Evolutionary conservation across 257 asterid genomes (phyloP), one percentile per base, ranked within the genome.

Genomic region (Paraleonurus japonicus): DNA sequence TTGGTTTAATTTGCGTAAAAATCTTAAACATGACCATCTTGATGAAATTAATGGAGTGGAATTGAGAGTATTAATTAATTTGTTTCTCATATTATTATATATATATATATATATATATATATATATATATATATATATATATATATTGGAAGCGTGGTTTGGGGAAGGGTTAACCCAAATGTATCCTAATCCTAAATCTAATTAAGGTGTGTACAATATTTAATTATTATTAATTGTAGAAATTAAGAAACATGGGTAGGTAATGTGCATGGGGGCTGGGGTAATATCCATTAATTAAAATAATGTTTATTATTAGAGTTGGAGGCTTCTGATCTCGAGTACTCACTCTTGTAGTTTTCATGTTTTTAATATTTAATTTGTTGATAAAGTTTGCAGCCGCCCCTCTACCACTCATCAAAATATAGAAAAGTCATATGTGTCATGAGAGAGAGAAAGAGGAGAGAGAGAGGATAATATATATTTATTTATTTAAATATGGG

Each of bases 321-420:
- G 76, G 84, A 75, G 75, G 75, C 75, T 72, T 76, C 67, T 63
- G 58, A 61, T 62, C 5, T 63, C 70, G 39, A 20, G 50, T 24
- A 53, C 27, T 45, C 51, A 61, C 28, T 43, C 55, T 57, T 53
- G 63, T 54, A 60, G 41, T 63, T 69, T 63, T 62, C 66, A 66
- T 33, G 3, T 48, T 23, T 61, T 26, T 24, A 4, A 16, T 67
- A 9, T 1, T 37, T 37, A 9, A 10, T 37, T 7, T 78, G 37
- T 67, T 43, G 69, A 78, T 68, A 60, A 78, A 51, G 54, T 68
- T 61, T 57, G 27, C 69, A 39, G 79, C 76, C 76, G 66, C 78
- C 76, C 20, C 69, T 12, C 50, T 30, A 9, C 59, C 39, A 53
- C 26, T 39, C 48, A 17, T 59, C 39, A 24, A 26, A 23, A 48